phyloP scores from a whole-genome alignment of 1,284 basidiomycete genomes.

The Ceratobasidium sp. region DNA sequence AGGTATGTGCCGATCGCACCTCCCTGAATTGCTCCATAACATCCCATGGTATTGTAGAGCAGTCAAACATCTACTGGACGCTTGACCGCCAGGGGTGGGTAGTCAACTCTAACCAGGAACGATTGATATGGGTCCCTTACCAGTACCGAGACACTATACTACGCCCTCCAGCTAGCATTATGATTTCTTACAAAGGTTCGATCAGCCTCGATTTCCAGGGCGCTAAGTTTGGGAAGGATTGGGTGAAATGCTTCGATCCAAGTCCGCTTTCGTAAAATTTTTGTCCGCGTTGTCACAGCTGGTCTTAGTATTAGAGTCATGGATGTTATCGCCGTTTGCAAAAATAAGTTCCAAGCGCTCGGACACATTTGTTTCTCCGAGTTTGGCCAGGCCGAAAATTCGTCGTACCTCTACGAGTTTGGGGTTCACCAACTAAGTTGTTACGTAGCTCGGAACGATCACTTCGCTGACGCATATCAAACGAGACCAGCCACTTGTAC shows the following conservation, averaged over 20 bases:
- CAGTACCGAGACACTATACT: background rate
- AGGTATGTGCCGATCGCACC: background rate
- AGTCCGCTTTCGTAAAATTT: too few species aligned
- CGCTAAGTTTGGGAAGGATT: background rate
- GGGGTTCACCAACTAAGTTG: too few species aligned
- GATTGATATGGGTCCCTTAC: background rate
- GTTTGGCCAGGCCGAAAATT: too few species aligned
- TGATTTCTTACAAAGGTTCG: background rate
- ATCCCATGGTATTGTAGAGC: background rate
- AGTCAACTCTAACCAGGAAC: background rate
- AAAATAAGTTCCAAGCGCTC: too few species aligned
- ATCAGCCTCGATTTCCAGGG: background rate
- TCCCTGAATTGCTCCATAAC: background rate
- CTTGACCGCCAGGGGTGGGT: background rate
- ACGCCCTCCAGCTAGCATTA: background rate
- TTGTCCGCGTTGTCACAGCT: too few species aligned
- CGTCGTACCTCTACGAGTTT: too few species aligned
- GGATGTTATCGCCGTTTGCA: too few species aligned
- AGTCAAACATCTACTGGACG: background rate
- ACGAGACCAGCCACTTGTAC: too few species aligned
- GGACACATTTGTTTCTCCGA: too few species aligned
- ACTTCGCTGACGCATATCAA: too few species aligned
- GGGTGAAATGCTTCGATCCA: background rate
- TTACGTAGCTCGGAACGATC: too few species aligned
- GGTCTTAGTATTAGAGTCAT: too few species aligned